Conservation (phyloP, 768 basidiomycete species). For the Russula sp. region DNA sequence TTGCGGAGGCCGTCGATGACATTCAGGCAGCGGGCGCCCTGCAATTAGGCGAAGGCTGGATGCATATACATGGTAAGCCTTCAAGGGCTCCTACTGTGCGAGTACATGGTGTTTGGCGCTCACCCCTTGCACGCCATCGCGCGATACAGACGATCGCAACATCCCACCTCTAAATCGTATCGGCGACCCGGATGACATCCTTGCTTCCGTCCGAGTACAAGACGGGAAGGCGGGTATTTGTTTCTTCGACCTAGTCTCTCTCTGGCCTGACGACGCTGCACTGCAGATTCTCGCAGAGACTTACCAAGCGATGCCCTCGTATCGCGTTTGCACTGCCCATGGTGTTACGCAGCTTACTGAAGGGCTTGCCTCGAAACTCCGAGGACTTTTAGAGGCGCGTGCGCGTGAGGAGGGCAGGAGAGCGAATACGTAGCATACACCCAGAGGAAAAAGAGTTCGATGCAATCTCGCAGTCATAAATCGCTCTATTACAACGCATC, state of each 20-base stretch:
- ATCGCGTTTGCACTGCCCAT: slow-evolving; percentile 71
- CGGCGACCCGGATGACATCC: slow-evolving; percentile 80
- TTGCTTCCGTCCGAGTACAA: slow-evolving; percentile 67
- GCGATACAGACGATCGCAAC: slow-evolving; percentile 54
- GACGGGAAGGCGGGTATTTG: slow-evolving; percentile 52
- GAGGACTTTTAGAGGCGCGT: slow-evolving; percentile 33
- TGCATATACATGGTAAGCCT: slow-evolving; percentile 63
- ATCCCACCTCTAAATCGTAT: slow-evolving; percentile 68
- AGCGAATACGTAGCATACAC: background rate
- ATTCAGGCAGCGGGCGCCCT: slow-evolving; percentile 58
- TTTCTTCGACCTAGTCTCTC: background rate
- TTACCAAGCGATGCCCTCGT: slow-evolving; percentile 80
- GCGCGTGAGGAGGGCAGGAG: slow-evolving; percentile 30
- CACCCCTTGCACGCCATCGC: background rate
- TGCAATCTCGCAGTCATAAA: background rate
- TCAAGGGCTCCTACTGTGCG: background rate
- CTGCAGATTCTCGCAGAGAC: slow-evolving; percentile 60
- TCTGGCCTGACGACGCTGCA: background rate
- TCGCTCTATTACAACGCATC: background rate
- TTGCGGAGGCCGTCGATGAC: slow-evolving; percentile 56
- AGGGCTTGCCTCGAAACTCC: slow-evolving; percentile 51
- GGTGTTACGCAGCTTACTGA: slow-evolving; percentile 65
- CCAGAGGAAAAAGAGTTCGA: background rate
- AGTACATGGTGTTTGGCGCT: background rate
- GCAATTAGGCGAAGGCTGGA: slow-evolving; percentile 73